Percentiles rank a stretch among this genome's conserved stretches.
phyloP scores from a whole-genome alignment of 2,329 filamentous ascomycete genomes.

The Alternaria infectoria region DNA sequence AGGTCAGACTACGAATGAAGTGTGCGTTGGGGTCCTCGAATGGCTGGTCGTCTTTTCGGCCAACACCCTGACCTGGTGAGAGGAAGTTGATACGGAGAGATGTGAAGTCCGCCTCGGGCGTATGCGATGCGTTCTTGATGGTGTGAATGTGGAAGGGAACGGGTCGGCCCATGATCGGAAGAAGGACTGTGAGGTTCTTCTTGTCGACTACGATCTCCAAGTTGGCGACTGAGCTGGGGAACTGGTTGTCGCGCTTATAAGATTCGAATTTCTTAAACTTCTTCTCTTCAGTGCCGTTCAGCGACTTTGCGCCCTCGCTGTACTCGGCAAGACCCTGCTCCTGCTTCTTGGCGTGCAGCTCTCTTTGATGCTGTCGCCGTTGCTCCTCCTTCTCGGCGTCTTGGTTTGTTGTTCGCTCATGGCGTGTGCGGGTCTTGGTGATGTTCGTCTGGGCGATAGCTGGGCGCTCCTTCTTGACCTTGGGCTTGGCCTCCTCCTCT shows the following conservation, averaged over 20 bases:
- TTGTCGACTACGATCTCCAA: constrained; percentile 87
- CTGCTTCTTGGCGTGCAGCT: constrained; percentile 86
- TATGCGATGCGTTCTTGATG: constrained; percentile 99
- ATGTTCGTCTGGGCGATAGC: constrained; percentile 95
- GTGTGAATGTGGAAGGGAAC: constrained; percentile 98
- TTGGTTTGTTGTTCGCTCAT: constrained; percentile 84
- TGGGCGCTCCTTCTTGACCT: constrained; percentile 85
- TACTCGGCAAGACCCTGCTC: constrained; percentile 85
- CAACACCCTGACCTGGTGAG: constrained; percentile 95
- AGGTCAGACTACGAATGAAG: constrained; percentile 93
- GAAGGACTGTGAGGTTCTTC: constrained; percentile 87
- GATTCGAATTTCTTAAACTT: constrained; percentile 99
- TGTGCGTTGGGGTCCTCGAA: constrained; percentile 97
- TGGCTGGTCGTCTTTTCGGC: constrained; percentile 94
- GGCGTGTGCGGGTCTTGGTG: constrained; percentile 88
- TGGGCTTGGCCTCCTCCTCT: constrained; percentile 80
- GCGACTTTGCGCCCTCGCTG: constrained; percentile 79
- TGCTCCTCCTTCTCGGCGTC: constrained; percentile 89
- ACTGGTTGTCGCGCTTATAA: constrained; percentile 96
- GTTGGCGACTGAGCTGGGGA: constrained; percentile 82
- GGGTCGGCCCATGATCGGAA: constrained; percentile 96
- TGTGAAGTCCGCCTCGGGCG: constrained; percentile 90
- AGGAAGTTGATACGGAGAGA: constrained; percentile 97
- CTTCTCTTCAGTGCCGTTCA: constrained; percentile 92
- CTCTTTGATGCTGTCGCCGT: constrained; percentile 90